Evolutionary conservation across 2,329 filamentous ascomycete species (phyloP).

Genomic region (Aspergillus sp.): DNA sequence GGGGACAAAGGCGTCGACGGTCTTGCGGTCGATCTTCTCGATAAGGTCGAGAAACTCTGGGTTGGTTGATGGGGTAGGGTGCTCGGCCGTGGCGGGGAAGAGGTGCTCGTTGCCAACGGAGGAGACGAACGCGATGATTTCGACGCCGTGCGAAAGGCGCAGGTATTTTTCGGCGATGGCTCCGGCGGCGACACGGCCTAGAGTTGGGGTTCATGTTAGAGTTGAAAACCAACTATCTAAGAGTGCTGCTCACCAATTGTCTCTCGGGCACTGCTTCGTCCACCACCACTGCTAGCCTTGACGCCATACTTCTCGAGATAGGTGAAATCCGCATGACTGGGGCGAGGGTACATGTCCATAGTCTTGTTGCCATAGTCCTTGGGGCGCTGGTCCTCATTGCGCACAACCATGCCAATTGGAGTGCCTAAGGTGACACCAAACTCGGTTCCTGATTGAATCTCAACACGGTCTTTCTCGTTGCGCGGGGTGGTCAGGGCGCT

Average conservation of each 20-base stretch:
- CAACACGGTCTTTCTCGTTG: constrained; percentile 86
- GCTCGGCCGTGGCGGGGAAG: constrained; percentile 67
- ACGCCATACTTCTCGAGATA: constrained; percentile 97
- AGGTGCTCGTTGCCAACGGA: constrained; percentile 79
- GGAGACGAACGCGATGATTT: constrained; percentile 88
- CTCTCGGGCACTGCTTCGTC: constrained; percentile 87
- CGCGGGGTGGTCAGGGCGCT: constrained; percentile 86
- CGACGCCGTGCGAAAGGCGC: constrained; percentile 72
- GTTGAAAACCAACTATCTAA: not conserved
- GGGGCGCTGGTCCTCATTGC: constrained; percentile 90
- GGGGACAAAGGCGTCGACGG: constrained; percentile 80
- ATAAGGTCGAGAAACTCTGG: constrained; percentile 76
- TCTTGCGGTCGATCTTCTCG: constrained; percentile 67
- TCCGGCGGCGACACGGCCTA: constrained; percentile 80
- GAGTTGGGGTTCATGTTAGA: not conserved
- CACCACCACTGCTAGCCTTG: constrained; percentile 86
- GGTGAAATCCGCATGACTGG: constrained; percentile 93
- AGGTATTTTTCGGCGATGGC: constrained; percentile 95
- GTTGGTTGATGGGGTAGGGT: constrained; percentile 70
- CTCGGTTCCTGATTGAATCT: constrained; percentile 91
- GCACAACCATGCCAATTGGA: constrained; percentile 81
- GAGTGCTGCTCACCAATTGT: constrained; percentile 68
- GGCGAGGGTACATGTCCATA: constrained; percentile 88
- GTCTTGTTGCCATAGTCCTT: constrained; percentile 87
- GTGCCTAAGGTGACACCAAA: constrained; percentile 87